Percentiles rank a stretch among this genome's conserved stretches.
phyloP scores from a whole-genome alignment of 108 stramenopile genomes.

The Fragilariopsis cylindrus region DNA sequence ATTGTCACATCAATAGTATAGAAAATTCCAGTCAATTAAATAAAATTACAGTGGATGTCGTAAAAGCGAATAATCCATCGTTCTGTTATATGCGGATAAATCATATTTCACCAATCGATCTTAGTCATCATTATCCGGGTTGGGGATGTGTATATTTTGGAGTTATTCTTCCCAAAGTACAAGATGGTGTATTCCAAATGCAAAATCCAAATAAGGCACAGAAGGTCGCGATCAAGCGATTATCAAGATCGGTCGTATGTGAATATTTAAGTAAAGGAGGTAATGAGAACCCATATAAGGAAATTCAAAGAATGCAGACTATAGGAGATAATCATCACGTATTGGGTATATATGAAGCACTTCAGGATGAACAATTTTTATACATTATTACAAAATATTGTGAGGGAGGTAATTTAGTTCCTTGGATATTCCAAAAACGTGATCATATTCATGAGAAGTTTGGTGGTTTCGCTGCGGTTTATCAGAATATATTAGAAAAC shows the following conservation, averaged over 20 bases:
- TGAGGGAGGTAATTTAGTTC: conserved; percentile 49
- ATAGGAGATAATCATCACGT: conserved; percentile 54
- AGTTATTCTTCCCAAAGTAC: conserved; percentile 26
- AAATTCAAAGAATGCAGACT: conserved; percentile 46
- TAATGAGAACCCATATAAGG: conserved; percentile 47
- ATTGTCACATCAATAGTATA: no score
- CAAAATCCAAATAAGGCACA: conserved; percentile 19
- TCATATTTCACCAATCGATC: conserved; percentile 9
- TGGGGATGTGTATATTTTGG: conserved; percentile 51
- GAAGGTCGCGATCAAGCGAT: conserved; percentile 52
- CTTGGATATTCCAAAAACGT: conserved; percentile 15
- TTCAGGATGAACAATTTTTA: conserved; percentile 62
- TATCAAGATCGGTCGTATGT: conserved; percentile 33
- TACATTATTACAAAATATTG: conserved; percentile 74
- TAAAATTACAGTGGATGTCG: conserved; percentile 10
- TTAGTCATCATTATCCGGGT: conserved; percentile 38
- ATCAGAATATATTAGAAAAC: conserved; percentile 56
- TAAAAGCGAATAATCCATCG: conserved; percentile 18
- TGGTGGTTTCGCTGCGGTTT: conserved; percentile 34
- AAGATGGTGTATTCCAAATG: conserved; percentile 33
- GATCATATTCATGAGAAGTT: not conserved
- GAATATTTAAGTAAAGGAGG: conserved; percentile 28
- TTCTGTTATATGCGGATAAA: conserved; percentile 34
- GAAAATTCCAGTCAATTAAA: no score
- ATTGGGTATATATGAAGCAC: conserved; percentile 38